Base-by-base conservation (phyloP, 2,329 filamentous ascomycete species). In the Scedosporium minutisporum region DNA sequence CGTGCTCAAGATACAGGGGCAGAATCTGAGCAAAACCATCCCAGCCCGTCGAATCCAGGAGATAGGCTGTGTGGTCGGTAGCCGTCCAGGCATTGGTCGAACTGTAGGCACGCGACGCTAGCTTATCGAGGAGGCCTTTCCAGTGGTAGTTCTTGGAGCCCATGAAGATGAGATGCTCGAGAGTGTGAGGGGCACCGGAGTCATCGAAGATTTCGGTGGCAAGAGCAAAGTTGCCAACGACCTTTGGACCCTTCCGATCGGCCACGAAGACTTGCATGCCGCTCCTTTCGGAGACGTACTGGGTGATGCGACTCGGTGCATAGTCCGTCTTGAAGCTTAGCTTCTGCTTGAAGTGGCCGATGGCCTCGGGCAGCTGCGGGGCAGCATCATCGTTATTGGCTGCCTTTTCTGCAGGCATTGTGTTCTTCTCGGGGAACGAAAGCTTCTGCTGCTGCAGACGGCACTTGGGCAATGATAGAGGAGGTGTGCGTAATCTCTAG, bases 121-220 rank as follows among this genome's bases (percentile, higher is more conserved):
- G 83, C 76, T 96, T 96, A 74, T 97, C 93, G 18, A 99, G 82
- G 48, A 99, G 86, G 1, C 95, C 95, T 74, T 97, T 97, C 79
- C 96, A 97, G 65, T 85, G 88, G 73, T 96, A 97, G 72, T 83
- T 96, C 72, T 90, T 92, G 25, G 95, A 97, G 29, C 95, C 95
- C 88, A 93, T 92, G 72, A 93, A 93, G 66, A 90, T 80, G 14
- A 93, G 76, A 73, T 93, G 89, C 75, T 93, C 89, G n/a, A 93
- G 80, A 0, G 90, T 93, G 71, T 93, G 90, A 4, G 90, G 95
- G 14, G 95, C 90, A 48, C 95, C 95, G 10, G 93, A 97, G 74
- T 99, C 92, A 77, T 99, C 95, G 69, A 96, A 89, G 69, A 99
- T 97, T 76, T 99, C 95, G 3, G 95, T 99, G 41, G 95, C 95